Evolutionary conservation across 768 basidiomycete genomes (phyloP).

Genomic region (Leccinum boreale): DNA sequence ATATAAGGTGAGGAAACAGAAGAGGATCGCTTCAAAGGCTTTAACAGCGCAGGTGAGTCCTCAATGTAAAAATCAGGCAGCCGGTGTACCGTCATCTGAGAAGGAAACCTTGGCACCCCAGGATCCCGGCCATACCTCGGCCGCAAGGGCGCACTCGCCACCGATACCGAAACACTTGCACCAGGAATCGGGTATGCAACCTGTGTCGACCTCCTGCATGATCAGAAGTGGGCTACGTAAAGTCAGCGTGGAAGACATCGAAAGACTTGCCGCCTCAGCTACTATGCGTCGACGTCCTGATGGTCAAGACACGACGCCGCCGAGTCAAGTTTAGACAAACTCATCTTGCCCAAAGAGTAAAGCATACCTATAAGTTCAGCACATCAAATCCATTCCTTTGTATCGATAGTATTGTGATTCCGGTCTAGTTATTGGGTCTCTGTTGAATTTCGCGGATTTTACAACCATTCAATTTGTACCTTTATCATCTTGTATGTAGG

Average conservation of each 20-base stretch:
- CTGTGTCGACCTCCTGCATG: background rate
- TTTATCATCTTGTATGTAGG: background rate
- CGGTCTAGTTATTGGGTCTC: background rate
- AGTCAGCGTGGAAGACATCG: conserved; percentile 13
- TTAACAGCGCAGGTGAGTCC: conserved; percentile 11
- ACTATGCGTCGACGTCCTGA: background rate
- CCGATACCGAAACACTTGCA: background rate
- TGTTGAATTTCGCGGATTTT: background rate
- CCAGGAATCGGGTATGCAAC: background rate
- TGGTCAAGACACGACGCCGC: background rate
- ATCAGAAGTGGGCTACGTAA: background rate
- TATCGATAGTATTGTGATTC: background rate
- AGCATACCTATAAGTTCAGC: background rate
- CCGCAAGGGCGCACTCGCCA: background rate
- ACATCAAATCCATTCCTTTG: background rate
- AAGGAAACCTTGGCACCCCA: background rate
- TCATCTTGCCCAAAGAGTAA: background rate
- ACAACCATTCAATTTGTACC: background rate
- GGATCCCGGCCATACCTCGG: background rate
- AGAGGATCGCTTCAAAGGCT: conserved; percentile 5
- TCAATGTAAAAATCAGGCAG: conserved; percentile 1
- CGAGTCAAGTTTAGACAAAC: background rate
- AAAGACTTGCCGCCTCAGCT: conserved; percentile 12
- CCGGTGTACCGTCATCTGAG: background rate
- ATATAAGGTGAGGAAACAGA: conserved; percentile 20